Evolutionary conservation across 2,329 filamentous ascomycete species (phyloP).

Genomic region (Ophiostoma sp.): DNA sequence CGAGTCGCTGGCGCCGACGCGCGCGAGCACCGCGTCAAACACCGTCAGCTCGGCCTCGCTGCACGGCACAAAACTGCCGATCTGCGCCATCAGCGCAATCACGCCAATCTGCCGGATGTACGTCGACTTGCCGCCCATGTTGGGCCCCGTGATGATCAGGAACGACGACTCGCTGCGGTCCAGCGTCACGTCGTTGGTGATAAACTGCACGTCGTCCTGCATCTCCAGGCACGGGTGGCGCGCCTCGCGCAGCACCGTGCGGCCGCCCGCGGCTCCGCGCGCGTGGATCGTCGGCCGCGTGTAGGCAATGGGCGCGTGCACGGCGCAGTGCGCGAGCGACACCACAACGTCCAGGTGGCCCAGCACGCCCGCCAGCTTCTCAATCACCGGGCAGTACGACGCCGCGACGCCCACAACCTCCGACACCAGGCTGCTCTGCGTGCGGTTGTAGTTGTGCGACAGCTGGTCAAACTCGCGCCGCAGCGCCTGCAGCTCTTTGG

Average conservation of each 20-base stretch:
- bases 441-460: conserved; percentile 90
- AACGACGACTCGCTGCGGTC: conserved; percentile 76
- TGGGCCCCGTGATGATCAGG: conserved; percentile 93
- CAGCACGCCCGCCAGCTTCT: conserved; percentile 79
- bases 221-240: conserved; percentile 97
- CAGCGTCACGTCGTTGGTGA: conserved; percentile 91
- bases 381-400: conserved; percentile 89
- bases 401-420: conserved; percentile 92
- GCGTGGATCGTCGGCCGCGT: conserved; percentile 85
- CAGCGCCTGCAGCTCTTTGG: conserved; percentile 68
- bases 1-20: conserved; percentile 91
- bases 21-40: conserved; percentile 93
- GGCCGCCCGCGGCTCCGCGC: conserved; percentile 68
- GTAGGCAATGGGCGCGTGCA: conserved; percentile 88
- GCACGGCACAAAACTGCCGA: conserved; percentile 94
- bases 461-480: conserved; percentile 91
- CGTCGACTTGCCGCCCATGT: conserved; percentile 98
- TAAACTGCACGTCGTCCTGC: conserved; percentile 97
- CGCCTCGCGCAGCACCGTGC: conserved; percentile 85
- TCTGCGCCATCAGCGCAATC: conserved; percentile 93
- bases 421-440: conserved; percentile 81
- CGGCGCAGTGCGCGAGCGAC: conserved; percentile 84
- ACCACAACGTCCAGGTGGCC: conserved; percentile 94
- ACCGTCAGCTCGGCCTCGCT: conserved; percentile 85
- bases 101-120: conserved; percentile 98